Evolutionary conservation across 2,329 filamentous ascomycete species (phyloP).

Genomic region (Bipolaris oryzae): DNA sequence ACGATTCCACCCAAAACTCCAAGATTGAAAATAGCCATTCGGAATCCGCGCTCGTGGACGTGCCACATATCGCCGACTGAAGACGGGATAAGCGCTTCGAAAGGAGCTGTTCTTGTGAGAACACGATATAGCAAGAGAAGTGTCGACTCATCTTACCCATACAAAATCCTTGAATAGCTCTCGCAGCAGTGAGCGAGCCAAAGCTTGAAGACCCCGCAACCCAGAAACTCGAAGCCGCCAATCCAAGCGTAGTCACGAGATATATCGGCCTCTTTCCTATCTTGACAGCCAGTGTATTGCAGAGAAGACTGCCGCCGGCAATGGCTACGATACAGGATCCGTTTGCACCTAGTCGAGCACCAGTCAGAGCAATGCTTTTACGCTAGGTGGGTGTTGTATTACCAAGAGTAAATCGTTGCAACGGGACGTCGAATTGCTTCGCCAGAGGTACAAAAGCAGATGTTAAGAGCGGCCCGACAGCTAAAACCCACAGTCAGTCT

Average conservation of each 20-base stretch:
- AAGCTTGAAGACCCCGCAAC: slow-evolving; percentile 31
- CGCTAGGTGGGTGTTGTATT: background rate
- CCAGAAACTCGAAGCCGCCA: slow-evolving; percentile 32
- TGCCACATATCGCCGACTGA: slow-evolving; percentile 34
- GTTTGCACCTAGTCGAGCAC: slow-evolving; percentile 18
- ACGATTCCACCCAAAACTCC: slow-evolving; percentile 33
- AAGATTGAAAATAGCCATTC: slow-evolving; percentile 35
- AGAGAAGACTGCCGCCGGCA: slow-evolving; percentile 26
- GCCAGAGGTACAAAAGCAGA: slow-evolving; percentile 32
- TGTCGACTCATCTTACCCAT: slow-evolving; percentile 16
- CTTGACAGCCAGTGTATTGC: slow-evolving; percentile 32
- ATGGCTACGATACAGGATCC: slow-evolving; percentile 31
- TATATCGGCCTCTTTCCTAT: slow-evolving; percentile 31
- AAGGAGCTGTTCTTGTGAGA: slow-evolving; percentile 18
- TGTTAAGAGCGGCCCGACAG: slow-evolving; percentile 32
- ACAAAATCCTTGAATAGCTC: slow-evolving; percentile 30
- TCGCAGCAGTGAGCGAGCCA: slow-evolving; percentile 25
- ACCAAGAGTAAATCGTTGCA: slow-evolving; percentile 27
- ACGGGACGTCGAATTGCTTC: slow-evolving; percentile 23
- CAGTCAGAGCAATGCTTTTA: background rate
- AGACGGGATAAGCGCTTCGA: slow-evolving; percentile 34
- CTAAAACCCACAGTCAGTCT: slow-evolving; percentile 4
- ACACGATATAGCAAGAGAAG: background rate
- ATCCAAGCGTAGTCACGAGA: slow-evolving; percentile 26
- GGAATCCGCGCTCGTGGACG: slow-evolving; percentile 32